Evolutionary conservation across 75 land plant genomes (phyloP), one percentile per base, ranked within the genome.

Genomic region (Pseudotsuga menziesii): DNA sequence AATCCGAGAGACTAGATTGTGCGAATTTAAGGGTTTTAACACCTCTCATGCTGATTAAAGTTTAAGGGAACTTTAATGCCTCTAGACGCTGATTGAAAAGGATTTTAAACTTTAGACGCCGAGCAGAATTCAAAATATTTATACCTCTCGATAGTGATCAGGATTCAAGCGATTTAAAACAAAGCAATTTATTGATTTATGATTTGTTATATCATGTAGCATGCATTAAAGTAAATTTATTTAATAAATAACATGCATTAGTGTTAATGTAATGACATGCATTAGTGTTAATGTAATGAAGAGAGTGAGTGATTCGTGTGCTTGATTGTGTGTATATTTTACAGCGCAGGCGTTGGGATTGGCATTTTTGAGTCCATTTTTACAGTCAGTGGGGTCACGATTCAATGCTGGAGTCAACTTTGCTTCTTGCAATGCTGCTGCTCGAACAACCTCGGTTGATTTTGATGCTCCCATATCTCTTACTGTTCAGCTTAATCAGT

Each of bases 361-460:
- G 23, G 91, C 93, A 41, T 84, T 80, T 57, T 58, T 88, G 67
- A 80, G 75, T 58, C 82, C 91, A 4, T 88, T 82, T 66, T 63
- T 91, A 76, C 63, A 89, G 48, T 84, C 91, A 1, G 54, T 91
- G 16, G 91, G 88, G 16, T 57, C 93, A 7, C 83, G 83, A 71
- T 91, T 78, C 80, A 59, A 77, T 3, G 85, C 84, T 58, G 93
- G 93, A 20, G 93, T 89, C 9, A 91, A 91, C 48, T 91, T 91
- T 63, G 93, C 93, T 0, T 85, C 87, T 3, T 88, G 84, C 9
- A n/a, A n/a, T n/a, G n/a, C n/a, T n/a, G 91, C 89, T 59, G 25
- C 44, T 73, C 75, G 82, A 78, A 19, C 78, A 82, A 12, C 80
- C 22, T 26, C 61, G 76, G 1, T 8, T 8, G 15, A 48, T 5